Evolutionary conservation across 108 stramenopile genomes (phyloP).

Genomic region (Pseudonitzschia delicatissima): DNA sequence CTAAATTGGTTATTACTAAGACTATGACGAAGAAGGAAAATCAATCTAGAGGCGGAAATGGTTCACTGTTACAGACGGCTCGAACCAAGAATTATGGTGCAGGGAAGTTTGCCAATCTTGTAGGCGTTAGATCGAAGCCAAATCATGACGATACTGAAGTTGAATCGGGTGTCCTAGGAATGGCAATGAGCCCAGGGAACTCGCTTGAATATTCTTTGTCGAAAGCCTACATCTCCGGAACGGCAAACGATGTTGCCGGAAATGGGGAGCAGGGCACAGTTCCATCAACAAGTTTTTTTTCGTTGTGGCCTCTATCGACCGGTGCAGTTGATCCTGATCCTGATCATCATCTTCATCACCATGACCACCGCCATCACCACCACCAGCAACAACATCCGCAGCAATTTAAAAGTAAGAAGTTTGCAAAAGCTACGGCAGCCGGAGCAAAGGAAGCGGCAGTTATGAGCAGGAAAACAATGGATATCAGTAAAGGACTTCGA

Average conservation of each 20-base stretch:
- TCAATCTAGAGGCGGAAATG: background rate
- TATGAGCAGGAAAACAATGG: slow-evolving; percentile 13
- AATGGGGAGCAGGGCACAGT: too few relatives aligned
- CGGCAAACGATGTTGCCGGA: background rate
- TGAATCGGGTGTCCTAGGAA: slow-evolving; percentile 17
- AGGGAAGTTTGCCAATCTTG: slow-evolving; percentile 10
- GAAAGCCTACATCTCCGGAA: slow-evolving; percentile 11
- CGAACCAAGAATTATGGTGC: slow-evolving; percentile 17
- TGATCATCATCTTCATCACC: background rate
- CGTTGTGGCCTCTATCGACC: background rate
- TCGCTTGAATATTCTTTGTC: slow-evolving; percentile 4
- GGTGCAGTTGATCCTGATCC: background rate
- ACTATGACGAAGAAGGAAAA: slow-evolving; percentile 26
- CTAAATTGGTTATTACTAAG: too few relatives aligned
- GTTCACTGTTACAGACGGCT: slow-evolving; percentile 31
- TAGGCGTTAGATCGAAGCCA: background rate
- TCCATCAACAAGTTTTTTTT: background rate
- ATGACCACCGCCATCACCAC: background rate
- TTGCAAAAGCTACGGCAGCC: background rate
- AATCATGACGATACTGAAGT: slow-evolving; percentile 10
- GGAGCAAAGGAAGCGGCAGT: background rate
- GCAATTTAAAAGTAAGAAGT: background rate
- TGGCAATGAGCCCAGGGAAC: slow-evolving; percentile 19
- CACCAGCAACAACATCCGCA: background rate
- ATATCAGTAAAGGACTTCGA: slow-evolving; percentile 23